A percentile compares a stretch with the other conserved stretches of the same genome.
These are phyloP conservation scores for Cunninghamia lanceolata DNA, from an alignment of 75 land plant genomes.

Conservation along the genomic window DNA sequence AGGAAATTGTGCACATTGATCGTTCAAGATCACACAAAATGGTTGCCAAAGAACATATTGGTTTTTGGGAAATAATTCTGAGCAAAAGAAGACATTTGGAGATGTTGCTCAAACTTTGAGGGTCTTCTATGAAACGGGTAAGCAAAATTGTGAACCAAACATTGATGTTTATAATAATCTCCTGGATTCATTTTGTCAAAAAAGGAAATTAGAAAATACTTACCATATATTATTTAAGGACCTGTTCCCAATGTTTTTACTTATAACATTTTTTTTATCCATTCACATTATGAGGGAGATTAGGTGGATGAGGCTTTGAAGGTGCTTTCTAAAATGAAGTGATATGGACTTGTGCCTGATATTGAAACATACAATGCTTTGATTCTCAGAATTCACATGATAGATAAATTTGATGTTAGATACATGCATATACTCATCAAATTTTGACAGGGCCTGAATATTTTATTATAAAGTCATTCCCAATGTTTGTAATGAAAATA, in stretches of 20 bases:
- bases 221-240: conserved; percentile 30
- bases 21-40: no score
- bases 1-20: no score
- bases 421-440: no score
- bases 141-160: conserved; percentile 24
- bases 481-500: no score
- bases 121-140: conserved; percentile 58
- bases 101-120: conserved; percentile 25
- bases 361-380: conserved; percentile 50
- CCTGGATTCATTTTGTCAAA: conserved; percentile 39
- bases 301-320: conserved; percentile 36
- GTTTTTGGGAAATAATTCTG: no score
- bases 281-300: conserved; percentile 38
- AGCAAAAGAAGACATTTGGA: no score
- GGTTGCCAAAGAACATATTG: no score
- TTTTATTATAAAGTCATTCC: no score
- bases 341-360: conserved; percentile 40
- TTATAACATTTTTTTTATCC: conserved; percentile 60
- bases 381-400: conserved; percentile 43
- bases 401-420: conserved; percentile 46
- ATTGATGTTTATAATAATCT: conserved; percentile 43
- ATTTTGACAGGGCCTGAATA: no score
- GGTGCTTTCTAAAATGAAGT: conserved; percentile 46
- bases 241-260: conserved; percentile 40
- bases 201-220: conserved; percentile 39